These are phyloP conservation scores for Penicillium glabrum DNA, from an alignment of 2,329 filamentous ascomycete genomes.

Conservation along the genomic window DNA sequence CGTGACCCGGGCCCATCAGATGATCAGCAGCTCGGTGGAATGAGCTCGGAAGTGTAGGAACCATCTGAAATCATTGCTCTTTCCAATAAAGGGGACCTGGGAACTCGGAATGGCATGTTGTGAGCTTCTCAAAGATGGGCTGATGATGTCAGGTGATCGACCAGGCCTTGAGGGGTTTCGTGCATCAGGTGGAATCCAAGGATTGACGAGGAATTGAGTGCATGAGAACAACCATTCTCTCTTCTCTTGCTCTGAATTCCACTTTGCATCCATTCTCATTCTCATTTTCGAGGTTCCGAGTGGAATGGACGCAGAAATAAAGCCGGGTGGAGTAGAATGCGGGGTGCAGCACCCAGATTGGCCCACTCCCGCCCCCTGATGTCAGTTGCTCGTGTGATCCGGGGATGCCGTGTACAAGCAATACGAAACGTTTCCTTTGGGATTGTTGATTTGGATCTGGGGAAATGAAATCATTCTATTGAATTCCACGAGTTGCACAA, in stretches of 20 bases:
- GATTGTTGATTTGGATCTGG: background rate
- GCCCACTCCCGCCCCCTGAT: slow-evolving; percentile 21
- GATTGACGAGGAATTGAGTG: background rate
- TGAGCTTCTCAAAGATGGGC: background rate
- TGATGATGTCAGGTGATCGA: slow-evolving; percentile 13
- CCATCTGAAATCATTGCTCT: background rate
- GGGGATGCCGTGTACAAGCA: slow-evolving; percentile 19
- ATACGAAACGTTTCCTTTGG: background rate
- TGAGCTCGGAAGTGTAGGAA: background rate
- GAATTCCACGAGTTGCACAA: background rate
- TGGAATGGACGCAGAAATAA: slow-evolving; percentile 6
- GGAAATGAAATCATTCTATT: no score
- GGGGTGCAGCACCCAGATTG: slow-evolving; percentile 37
- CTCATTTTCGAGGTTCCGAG: background rate
- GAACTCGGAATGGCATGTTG: background rate
- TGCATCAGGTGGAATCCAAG: background rate
- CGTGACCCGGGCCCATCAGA: background rate
- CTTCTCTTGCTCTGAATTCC: no score
- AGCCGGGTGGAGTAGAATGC: slow-evolving; percentile 29
- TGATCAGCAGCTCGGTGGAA: background rate
- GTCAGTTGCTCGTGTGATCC: slow-evolving; percentile 35
- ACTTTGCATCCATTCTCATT: no score
- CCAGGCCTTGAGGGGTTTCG: background rate
- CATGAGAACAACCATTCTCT: background rate
- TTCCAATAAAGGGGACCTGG: background rate